Conservation (phyloP, 805 yeast genomes). For the Kregervanrija fluxuum region DNA sequence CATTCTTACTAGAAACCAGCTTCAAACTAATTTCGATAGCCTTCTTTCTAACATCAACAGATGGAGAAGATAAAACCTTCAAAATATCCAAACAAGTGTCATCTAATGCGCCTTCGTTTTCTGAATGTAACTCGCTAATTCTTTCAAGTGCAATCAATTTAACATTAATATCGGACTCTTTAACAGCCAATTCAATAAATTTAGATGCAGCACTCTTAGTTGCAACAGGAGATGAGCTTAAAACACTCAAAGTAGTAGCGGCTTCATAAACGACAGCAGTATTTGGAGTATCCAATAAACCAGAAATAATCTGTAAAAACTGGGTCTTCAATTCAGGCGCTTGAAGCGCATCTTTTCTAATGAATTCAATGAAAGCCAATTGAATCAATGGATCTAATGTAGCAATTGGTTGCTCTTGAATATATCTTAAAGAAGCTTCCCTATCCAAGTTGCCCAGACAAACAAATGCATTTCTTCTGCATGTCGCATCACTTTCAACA, state of each 20-base stretch:
- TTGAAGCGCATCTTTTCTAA: conserved; percentile 68
- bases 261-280: conserved; percentile 85
- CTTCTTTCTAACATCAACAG: conserved; percentile 81
- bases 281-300: conserved; percentile 62
- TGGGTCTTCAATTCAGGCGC: conserved; percentile 60
- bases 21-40: conserved; percentile 80
- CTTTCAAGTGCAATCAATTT: conserved; percentile 88
- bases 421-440: conserved; percentile 74
- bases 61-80: conserved; percentile 81
- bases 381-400: conserved; percentile 78
- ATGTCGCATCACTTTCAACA: conserved; percentile 85
- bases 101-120: conserved; percentile 76
- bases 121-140: conserved; percentile 64
- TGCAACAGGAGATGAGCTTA: conserved; percentile 52
- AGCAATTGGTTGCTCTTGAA: conserved; percentile 64
- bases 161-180: conserved; percentile 92
- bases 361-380: conserved; percentile 84
- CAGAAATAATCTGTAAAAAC: conserved; percentile 66
- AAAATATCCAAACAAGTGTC: conserved; percentile 80
- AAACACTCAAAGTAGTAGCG: conserved; percentile 64
- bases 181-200: conserved; percentile 80
- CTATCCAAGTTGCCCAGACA: conserved; percentile 78
- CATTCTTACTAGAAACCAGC: conserved; percentile 79
- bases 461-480: conserved; percentile 92
- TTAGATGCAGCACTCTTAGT: conserved; percentile 76